Evolutionary conservation across 768 basidiomycete genomes (phyloP).

Genomic region (Suillus placidus): DNA sequence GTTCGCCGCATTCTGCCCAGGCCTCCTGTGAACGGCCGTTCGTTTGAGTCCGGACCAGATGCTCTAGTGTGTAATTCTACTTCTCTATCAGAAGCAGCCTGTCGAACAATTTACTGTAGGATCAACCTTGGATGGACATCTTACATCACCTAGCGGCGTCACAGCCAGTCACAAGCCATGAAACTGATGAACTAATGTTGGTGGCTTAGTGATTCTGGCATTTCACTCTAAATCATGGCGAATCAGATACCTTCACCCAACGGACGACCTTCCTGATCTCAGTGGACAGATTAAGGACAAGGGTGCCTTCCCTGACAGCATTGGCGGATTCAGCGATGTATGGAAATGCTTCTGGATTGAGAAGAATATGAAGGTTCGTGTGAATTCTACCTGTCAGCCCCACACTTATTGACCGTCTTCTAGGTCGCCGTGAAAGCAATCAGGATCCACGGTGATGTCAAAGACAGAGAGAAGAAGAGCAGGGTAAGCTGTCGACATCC

Average conservation of each 20-base stretch:
- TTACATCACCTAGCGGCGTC: neutral
- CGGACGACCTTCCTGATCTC: constrained; percentile 6
- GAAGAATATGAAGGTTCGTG: neutral
- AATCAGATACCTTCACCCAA: neutral
- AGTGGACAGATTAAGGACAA: constrained; percentile 21
- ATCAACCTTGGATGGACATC: neutral
- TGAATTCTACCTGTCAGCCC: too few species aligned
- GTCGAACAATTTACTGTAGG: neutral
- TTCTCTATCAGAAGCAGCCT: neutral
- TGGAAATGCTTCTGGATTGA: constrained; percentile 40
- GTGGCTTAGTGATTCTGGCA: neutral
- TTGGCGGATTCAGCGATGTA: constrained; percentile 49
- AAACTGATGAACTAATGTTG: neutral
- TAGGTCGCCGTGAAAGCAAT: constrained; percentile 14
- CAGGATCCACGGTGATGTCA: neutral
- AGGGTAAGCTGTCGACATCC: neutral
- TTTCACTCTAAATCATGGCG: neutral
- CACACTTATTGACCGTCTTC: neutral
- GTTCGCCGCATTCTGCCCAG: neutral
- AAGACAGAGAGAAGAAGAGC: constrained; percentile 5
- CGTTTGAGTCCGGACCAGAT: neutral
- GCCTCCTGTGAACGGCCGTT: neutral
- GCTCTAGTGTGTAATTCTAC: neutral
- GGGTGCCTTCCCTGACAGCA: constrained; percentile 36
- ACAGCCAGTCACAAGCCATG: neutral